Conservation (phyloP, 805 yeast genomes). For the Pichia sporocuriosa region DNA sequence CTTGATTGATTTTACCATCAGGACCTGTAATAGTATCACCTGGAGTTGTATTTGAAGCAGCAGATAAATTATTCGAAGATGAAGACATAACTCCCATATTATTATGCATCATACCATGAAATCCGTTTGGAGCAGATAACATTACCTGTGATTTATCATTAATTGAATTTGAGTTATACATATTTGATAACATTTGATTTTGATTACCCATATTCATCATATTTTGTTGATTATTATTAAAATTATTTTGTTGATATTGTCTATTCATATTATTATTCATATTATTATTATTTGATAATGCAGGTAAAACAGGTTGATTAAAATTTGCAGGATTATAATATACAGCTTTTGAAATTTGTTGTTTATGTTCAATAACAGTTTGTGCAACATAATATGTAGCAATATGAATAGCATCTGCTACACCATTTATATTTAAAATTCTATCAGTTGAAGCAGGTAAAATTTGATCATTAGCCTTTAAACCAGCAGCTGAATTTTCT, state of each 20-base stretch:
- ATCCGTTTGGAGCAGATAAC: neutral
- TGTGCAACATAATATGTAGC: conserved; percentile 72
- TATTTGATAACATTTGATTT: conserved; percentile 20
- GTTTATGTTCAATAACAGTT: conserved; percentile 56
- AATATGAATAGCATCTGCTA: conserved; percentile 81
- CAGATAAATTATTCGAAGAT: neutral
- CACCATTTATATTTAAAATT: conserved; percentile 62
- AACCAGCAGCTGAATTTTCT: conserved; percentile 69
- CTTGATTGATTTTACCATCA: conserved; percentile 56
- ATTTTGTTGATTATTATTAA: conserved; percentile 10
- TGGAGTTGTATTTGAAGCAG: conserved; percentile 11
- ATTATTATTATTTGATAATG: conserved; percentile 3
- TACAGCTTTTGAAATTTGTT: conserved; percentile 47
- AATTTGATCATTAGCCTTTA: conserved; percentile 65
- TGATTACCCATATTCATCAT: conserved; percentile 22
- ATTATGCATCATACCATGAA: conserved; percentile 3
- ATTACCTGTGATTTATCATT: neutral
- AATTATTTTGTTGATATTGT: conserved; percentile 1
- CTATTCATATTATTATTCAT: neutral
- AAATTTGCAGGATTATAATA: conserved; percentile 53
- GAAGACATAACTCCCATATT: neutral
- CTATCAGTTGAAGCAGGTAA: conserved; percentile 76
- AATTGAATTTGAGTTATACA: conserved; percentile 6
- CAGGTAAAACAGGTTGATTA: conserved; percentile 18
- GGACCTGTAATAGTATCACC: conserved; percentile 16